A percentile compares a stretch with the other conserved stretches of the same genome.
phyloP scores from a whole-genome alignment of 2,329 filamentous ascomycete genomes.

The Aspergillus terreus region DNA sequence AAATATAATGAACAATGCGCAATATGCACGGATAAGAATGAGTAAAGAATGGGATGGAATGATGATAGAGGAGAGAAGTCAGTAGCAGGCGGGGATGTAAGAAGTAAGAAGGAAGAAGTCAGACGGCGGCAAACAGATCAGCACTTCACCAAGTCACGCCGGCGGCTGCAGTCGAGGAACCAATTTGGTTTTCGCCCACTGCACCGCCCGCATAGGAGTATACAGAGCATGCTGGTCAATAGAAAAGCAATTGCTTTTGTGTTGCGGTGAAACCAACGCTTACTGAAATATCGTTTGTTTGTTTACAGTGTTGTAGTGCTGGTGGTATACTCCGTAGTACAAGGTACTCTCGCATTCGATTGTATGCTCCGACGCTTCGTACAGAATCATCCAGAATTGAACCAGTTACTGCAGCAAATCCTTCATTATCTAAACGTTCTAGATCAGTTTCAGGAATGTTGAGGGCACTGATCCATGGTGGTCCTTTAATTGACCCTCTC shows the following conservation, averaged over 20 bases:
- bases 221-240: background rate
- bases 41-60: background rate
- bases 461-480: background rate
- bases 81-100: background rate
- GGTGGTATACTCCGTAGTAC: background rate
- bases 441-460: background rate
- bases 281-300: background rate
- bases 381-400: too few relatives aligned
- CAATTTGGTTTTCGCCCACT: background rate
- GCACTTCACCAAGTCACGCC: background rate
- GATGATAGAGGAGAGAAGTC: background rate
- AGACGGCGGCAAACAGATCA: conserved; percentile 1
- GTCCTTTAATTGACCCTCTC: background rate
- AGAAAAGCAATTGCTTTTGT: background rate
- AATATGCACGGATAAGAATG: background rate
- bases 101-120: background rate
- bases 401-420: too few relatives aligned
- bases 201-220: background rate
- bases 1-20: background rate
- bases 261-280: background rate
- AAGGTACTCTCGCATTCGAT: background rate
- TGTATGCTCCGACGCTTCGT: too few relatives aligned
- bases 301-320: background rate
- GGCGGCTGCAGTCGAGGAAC: background rate
- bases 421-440: too few relatives aligned